A percentile compares a stretch with the other conserved stretches of the same genome.
Conservation (phyloP, 129 eudicot genomes). For the Deinandra increscens region DNA sequence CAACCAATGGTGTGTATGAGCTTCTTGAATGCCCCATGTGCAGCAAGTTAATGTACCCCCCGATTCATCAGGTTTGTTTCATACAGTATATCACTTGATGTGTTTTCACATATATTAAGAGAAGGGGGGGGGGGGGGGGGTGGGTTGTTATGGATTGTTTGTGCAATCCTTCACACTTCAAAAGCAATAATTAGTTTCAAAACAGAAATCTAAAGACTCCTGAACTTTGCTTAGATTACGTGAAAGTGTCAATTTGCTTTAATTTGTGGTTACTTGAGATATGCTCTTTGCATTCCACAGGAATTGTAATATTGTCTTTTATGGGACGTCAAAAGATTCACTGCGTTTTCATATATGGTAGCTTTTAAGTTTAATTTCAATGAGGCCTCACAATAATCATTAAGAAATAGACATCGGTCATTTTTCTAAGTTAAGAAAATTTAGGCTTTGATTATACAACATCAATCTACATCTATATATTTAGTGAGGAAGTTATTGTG, state of each 20-base stretch:
- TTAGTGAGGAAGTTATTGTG: not conserved
- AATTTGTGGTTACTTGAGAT: not conserved
- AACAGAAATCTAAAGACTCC: not conserved
- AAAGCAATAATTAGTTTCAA: not conserved
- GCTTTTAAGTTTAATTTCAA: not conserved
- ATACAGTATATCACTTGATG: not conserved
- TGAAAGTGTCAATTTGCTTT: not conserved
- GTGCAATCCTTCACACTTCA: no score
- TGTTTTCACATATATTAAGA: not conserved
- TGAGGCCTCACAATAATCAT: not conserved
- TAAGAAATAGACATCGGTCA: not conserved
- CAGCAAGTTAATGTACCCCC: slow-evolving; percentile 44
- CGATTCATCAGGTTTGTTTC: slow-evolving; percentile 42
- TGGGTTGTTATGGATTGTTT: not conserved
- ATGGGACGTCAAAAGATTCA: not conserved
- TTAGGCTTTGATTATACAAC: not conserved
- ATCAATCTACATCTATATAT: not conserved
- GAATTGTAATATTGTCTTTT: not conserved
- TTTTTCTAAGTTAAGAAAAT: no score
- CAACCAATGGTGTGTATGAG: slow-evolving; percentile 34
- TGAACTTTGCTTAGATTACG: not conserved
- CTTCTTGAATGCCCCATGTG: slow-evolving; percentile 46
- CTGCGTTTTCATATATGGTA: not conserved
- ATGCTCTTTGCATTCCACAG: no score
- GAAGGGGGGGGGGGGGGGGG: not conserved